Evolutionary conservation across 768 basidiomycete species (phyloP).

Genomic region (Ramaria sp.): DNA sequence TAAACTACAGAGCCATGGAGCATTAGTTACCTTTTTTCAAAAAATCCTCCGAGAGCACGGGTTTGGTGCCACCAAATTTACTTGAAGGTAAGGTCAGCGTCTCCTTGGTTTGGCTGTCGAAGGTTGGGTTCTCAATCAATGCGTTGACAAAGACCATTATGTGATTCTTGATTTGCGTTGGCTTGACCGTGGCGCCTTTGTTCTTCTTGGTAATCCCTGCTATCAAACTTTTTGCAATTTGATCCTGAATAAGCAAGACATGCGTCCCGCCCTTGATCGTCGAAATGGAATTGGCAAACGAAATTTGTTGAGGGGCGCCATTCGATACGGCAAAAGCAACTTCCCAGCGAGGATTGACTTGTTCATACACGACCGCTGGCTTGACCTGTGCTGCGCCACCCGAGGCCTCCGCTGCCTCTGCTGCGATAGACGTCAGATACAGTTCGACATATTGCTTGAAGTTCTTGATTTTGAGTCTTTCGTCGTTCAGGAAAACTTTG

Average conservation of each 20-base stretch:
- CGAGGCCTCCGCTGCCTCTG: constrained; percentile 54
- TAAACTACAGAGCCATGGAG: not conserved
- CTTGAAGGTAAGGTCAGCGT: constrained; percentile 74
- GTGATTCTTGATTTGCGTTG: constrained; percentile 90
- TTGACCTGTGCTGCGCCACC: constrained; percentile 76
- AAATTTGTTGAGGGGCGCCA: constrained; percentile 85
- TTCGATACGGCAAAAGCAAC: constrained; percentile 92
- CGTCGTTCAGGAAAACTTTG: constrained; percentile 90
- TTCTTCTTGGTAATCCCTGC: constrained; percentile 90
- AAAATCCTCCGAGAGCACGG: constrained; percentile 79
- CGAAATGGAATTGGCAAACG: constrained; percentile 95
- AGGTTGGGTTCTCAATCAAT: constrained; percentile 93
- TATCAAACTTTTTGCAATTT: constrained; percentile 78
- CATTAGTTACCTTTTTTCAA: constrained; percentile 75
- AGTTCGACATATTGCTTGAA: constrained; percentile 97
- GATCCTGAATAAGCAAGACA: constrained; percentile 75
- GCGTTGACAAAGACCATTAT: constrained; percentile 98
- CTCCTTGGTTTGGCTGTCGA: constrained; percentile 99
- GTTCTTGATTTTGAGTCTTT: constrained; percentile 82
- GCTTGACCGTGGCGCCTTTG: constrained; percentile 89
- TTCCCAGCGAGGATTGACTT: constrained; percentile 79
- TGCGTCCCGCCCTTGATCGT: constrained; percentile 96
- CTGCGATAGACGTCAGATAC: constrained; percentile 72
- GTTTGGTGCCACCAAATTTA: constrained; percentile 82
- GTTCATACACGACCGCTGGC: constrained; percentile 73